A percentile compares a stretch with the other conserved stretches of the same genome.
Evolutionary conservation across 345 rosid species (phyloP).

Genomic region (Litchi chinensis): DNA sequence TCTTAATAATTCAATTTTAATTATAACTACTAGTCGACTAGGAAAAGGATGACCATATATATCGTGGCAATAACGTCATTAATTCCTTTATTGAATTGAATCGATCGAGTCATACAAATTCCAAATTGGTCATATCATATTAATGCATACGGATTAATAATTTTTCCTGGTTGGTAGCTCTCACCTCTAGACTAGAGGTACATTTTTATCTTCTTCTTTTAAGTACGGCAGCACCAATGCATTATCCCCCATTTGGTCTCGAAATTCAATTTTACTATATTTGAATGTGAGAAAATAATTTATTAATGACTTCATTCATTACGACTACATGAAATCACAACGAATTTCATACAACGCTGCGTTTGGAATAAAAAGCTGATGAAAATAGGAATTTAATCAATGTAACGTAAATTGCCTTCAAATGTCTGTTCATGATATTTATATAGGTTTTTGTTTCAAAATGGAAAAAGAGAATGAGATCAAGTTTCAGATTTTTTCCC

Average conservation of each 20-base stretch:
- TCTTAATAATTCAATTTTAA: too few relatives aligned
- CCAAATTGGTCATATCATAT: background rate
- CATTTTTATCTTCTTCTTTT: conserved; percentile 3
- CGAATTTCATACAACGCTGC: background rate
- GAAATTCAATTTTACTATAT: background rate
- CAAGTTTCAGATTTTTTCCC: too few relatives aligned
- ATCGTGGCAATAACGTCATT: too few relatives aligned
- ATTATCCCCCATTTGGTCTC: too few relatives aligned
- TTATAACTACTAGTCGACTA: too few relatives aligned
- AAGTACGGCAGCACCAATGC: background rate
- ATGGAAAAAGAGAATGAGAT: background rate
- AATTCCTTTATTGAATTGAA: background rate
- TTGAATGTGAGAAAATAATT: background rate
- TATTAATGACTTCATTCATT: conserved; percentile 2
- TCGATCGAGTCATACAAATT: background rate
- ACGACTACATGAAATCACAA: background rate
- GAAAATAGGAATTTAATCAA: too few relatives aligned
- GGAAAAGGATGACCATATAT: too few relatives aligned
- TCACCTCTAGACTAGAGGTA: background rate
- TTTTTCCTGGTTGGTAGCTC: background rate
- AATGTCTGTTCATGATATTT: too few relatives aligned
- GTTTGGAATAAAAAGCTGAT: background rate
- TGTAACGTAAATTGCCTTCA: too few relatives aligned
- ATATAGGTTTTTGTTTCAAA: background rate
- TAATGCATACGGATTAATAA: background rate